These are phyloP conservation scores for Chloris gayana DNA, from an alignment of 176 grass and related monocot species.

Conservation along the genomic window DNA sequence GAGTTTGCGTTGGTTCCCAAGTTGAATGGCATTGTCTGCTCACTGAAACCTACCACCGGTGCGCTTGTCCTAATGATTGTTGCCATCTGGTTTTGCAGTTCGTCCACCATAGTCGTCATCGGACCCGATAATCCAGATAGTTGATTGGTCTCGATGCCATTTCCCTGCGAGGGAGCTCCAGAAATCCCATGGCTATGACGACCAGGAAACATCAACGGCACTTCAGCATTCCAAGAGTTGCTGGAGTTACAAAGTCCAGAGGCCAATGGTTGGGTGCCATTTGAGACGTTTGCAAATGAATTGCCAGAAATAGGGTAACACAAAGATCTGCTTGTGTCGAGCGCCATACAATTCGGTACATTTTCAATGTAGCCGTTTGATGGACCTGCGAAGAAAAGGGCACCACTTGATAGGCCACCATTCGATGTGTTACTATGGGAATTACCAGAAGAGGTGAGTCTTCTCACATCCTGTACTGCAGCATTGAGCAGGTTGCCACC, in stretches of 20 bases:
- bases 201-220: neutral
- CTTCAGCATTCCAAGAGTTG: neutral
- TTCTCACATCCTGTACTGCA: neutral
- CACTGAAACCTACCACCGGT: neutral
- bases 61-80: neutral
- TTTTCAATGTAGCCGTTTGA: neutral
- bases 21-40: slow-evolving; percentile 20
- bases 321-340: neutral
- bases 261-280: neutral
- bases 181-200: slow-evolving; percentile 1
- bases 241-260: neutral
- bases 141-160: neutral
- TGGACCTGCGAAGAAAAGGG: neutral
- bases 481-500: slow-evolving; percentile 6
- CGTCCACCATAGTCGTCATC: neutral
- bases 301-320: neutral
- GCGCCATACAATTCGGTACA: neutral
- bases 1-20: slow-evolving; percentile 9
- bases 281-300: slow-evolving; percentile 17
- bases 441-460: neutral
- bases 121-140: neutral
- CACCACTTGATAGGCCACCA: neutral
- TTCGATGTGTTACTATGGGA: neutral
- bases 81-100: slow-evolving; percentile 6
- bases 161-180: neutral